These are phyloP conservation scores for Mucor plumbeus DNA, from an alignment of 371 early-diverging fungal species.

Conservation along the genomic window DNA sequence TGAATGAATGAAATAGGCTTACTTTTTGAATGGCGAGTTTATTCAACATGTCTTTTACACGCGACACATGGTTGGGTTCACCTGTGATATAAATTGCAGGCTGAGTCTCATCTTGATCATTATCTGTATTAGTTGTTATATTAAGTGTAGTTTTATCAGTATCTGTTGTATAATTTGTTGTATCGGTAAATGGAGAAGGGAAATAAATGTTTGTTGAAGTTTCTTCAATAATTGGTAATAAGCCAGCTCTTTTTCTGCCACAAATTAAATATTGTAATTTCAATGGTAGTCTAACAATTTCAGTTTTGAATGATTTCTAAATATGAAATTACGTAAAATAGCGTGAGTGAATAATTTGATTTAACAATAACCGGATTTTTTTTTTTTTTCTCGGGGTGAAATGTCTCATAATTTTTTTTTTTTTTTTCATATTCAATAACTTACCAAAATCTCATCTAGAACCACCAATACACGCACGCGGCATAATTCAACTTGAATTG, in stretches of 20 bases:
- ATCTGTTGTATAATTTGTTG: background rate
- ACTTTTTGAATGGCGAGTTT: constrained; percentile 49
- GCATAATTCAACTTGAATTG: constrained; percentile 44
- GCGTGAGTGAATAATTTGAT: background rate
- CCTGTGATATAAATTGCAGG: constrained; percentile 50
- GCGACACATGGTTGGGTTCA: constrained; percentile 38
- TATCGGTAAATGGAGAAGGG: constrained; percentile 64
- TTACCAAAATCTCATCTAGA: constrained; percentile 50
- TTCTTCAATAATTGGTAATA: constrained; percentile 75
- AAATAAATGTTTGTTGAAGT: constrained; percentile 80
- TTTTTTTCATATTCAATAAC: constrained; percentile 11
- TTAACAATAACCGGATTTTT: constrained; percentile 9
- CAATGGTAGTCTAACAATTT: constrained; percentile 36
- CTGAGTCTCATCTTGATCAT: constrained; percentile 21
- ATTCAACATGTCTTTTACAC: constrained; percentile 54
- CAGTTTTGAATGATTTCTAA: constrained; percentile 31
- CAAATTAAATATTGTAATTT: constrained; percentile 68
- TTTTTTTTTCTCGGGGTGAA: constrained; percentile 10
- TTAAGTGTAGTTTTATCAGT: background rate
- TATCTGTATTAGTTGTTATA: background rate
- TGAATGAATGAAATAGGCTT: background rate
- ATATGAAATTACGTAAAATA: background rate
- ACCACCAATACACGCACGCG: constrained; percentile 47
- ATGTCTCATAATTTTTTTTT: constrained; percentile 14
- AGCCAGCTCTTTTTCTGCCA: constrained; percentile 73